Percentiles rank a stretch among this genome's conserved stretches.
These are phyloP conservation scores for Solanum hybrid DNA, from an alignment of 305 asterid genomes.

Conservation along the genomic window DNA sequence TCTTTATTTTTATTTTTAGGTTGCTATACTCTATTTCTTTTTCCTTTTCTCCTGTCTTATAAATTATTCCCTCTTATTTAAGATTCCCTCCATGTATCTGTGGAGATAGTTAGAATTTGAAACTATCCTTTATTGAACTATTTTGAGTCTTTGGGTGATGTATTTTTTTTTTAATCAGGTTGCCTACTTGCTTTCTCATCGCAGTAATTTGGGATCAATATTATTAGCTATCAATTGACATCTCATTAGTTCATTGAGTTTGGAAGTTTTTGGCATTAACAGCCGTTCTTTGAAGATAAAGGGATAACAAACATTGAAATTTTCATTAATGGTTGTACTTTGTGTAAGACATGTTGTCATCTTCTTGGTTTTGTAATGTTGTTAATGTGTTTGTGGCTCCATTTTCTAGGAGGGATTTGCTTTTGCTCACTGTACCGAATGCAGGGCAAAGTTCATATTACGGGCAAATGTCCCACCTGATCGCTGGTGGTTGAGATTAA, in stretches of 20 bases:
- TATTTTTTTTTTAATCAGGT: neutral
- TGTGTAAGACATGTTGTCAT: neutral
- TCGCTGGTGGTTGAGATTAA: slow-evolving; percentile 99
- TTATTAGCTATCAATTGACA: neutral
- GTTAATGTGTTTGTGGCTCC: slow-evolving; percentile 23
- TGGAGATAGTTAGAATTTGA: neutral
- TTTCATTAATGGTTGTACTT: neutral
- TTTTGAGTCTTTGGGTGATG: neutral
- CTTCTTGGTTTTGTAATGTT: neutral
- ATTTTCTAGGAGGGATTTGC: slow-evolving; percentile 95
- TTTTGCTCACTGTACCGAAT: slow-evolving; percentile 98
- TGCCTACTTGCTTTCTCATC: neutral
- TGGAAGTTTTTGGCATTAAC: neutral
- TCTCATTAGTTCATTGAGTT: neutral
- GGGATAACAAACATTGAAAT: neutral
- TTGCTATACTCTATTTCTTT: neutral
- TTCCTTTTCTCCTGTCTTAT: neutral
- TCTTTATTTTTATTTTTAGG: neutral
- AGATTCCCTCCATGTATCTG: neutral
- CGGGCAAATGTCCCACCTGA: slow-evolving; percentile 98
- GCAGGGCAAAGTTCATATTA: slow-evolving; percentile 87
- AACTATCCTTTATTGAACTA: neutral
- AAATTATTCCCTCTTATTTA: neutral
- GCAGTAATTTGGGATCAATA: neutral
- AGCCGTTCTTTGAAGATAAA: neutral